Percentiles rank a stretch among this genome's conserved stretches.
Evolutionary conservation across 2,329 filamentous ascomycete genomes (phyloP).

Genomic region (Aspergillus sp.): DNA sequence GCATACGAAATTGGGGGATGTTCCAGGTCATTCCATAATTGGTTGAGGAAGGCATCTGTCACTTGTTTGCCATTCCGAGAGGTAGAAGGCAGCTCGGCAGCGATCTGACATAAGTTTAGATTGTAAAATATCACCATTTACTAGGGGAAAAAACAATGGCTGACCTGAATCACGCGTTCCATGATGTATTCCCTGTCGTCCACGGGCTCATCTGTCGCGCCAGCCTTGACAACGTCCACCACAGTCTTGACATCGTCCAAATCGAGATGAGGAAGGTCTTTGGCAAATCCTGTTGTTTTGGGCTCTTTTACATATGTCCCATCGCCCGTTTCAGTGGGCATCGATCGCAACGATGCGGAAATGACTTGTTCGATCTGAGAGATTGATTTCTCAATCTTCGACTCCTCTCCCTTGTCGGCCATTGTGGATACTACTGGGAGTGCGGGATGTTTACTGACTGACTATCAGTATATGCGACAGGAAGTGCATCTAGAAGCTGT

Average conservation of each 20-base stretch:
- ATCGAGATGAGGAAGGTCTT: constrained; percentile 44
- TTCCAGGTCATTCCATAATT: constrained; percentile 49
- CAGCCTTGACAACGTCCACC: constrained; percentile 34
- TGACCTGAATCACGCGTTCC: constrained; percentile 49
- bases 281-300: constrained; percentile 29
- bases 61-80: constrained; percentile 31
- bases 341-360: constrained; percentile 34
- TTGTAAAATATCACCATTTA: too few species aligned
- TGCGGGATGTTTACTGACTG: too few species aligned
- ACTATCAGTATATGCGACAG: too few species aligned
- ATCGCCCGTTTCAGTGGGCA: constrained; percentile 37
- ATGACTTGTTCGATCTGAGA: constrained; percentile 34
- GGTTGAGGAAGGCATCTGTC: constrained; percentile 47
- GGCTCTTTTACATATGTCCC: constrained; percentile 33
- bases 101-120: constrained; percentile 21
- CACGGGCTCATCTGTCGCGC: constrained; percentile 45
- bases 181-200: constrained; percentile 59
- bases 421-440: constrained; percentile 8
- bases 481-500: too few species aligned
- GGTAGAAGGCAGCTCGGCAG: constrained; percentile 30
- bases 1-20: constrained; percentile 48
- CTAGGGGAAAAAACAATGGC: constrained; percentile 1
- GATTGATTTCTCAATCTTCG: constrained; percentile 27
- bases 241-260: constrained; percentile 40
- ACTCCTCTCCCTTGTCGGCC: constrained; percentile 11